Conservation (phyloP, 768 basidiomycete species). For the Russula sp. region DNA sequence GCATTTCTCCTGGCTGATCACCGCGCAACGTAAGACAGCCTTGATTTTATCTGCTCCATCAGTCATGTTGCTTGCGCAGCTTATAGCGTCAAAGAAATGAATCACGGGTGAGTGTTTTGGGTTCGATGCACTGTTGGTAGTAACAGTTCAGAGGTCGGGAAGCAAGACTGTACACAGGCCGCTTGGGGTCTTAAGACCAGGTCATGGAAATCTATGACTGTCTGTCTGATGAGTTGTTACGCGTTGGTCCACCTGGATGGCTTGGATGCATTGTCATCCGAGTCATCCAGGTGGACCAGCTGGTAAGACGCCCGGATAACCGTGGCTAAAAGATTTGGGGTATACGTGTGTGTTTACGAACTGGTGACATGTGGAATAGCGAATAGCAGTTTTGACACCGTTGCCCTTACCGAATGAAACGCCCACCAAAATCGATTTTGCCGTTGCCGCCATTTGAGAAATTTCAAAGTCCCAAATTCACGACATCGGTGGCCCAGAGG, state of each 20-base stretch:
- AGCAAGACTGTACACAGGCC: background rate
- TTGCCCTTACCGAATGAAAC: background rate
- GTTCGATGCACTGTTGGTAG: background rate
- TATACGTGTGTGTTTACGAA: too few species aligned
- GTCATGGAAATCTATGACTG: background rate
- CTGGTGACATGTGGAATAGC: background rate
- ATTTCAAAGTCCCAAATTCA: too few species aligned
- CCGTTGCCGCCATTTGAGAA: too few species aligned
- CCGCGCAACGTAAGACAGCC: background rate
- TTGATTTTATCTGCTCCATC: background rate
- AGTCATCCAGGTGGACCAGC: too few species aligned
- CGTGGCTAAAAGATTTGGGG: background rate
- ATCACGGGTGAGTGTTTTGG: background rate
- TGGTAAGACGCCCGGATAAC: background rate
- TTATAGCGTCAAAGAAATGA: background rate
- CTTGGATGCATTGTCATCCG: too few species aligned
- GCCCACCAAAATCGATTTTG: background rate
- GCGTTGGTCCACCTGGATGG: background rate
- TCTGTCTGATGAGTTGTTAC: background rate
- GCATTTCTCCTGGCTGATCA: background rate
- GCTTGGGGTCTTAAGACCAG: background rate
- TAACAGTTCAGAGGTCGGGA: background rate
- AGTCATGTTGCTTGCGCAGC: background rate
- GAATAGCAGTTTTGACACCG: background rate
- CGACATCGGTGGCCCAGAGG: too few species aligned